Evolutionary conservation across 164 flowering plant species (phyloP).

Genomic region (Vitis amurensis): DNA sequence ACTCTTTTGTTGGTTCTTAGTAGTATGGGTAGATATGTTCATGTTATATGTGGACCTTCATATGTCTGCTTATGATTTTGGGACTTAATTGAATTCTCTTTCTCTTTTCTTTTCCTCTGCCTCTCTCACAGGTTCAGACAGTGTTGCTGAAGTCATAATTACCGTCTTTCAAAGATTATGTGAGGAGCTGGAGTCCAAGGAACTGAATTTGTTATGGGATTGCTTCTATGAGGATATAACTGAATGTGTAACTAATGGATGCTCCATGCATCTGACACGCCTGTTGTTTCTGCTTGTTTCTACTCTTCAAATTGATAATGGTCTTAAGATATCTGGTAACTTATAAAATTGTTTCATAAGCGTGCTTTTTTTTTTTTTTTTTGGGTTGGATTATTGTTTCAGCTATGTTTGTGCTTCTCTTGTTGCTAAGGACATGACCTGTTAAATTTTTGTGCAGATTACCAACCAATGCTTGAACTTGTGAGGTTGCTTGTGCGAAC

Average conservation of each 20-base stretch:
- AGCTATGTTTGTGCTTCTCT: not conserved
- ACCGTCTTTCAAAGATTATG: slow-evolving; percentile 49
- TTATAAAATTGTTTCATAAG: slow-evolving; percentile 1
- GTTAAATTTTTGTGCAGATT: slow-evolving; percentile 41
- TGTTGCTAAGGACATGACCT: not conserved
- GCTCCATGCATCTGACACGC: slow-evolving; percentile 38
- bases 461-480: slow-evolving; percentile 35
- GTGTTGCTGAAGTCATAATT: slow-evolving; percentile 60
- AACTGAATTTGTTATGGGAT: slow-evolving; percentile 51
- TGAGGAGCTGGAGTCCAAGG: slow-evolving; percentile 47
- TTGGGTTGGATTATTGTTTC: not conserved
- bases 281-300: slow-evolving; percentile 60
- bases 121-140: slow-evolving; percentile 48
- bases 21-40: too few species aligned
- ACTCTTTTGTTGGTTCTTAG: too few species aligned
- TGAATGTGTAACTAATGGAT: slow-evolving; percentile 16
- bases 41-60: not conserved
- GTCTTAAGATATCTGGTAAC: slow-evolving; percentile 51
- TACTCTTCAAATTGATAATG: slow-evolving; percentile 33
- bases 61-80: not conserved
- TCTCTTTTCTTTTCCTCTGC: slow-evolving; percentile 5
- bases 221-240: slow-evolving; percentile 50
- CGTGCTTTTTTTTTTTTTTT: slow-evolving; percentile 1
- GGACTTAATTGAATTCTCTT: not conserved
- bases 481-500: slow-evolving; percentile 41